phyloP scores from a whole-genome alignment of 2,329 filamentous ascomycete genomes.

The Xylaria polymorpha region DNA sequence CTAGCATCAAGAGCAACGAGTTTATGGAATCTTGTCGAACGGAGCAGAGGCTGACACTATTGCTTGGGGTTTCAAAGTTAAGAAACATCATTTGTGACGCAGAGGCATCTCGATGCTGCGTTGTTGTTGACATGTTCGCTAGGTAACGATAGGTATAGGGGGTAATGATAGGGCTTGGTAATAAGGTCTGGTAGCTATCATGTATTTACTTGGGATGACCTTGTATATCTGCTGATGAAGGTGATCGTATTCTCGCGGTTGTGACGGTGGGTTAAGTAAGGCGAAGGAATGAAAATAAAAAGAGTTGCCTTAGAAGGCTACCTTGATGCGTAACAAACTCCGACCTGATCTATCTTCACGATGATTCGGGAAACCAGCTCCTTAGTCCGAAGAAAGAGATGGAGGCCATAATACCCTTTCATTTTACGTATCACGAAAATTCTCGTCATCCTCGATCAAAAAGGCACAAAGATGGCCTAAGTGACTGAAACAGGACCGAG shows the following conservation, averaged over 20 bases:
- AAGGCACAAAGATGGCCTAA: not conserved
- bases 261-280: not conserved
- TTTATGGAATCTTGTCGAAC: not conserved
- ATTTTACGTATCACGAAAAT: not conserved
- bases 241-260: too few species aligned
- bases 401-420: not conserved
- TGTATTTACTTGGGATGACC: not conserved
- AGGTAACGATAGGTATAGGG: not conserved
- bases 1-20: slow-evolving; percentile 1
- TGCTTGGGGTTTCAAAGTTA: not conserved
- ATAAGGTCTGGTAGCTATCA: not conserved
- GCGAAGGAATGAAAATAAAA: not conserved
- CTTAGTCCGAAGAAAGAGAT: not conserved
- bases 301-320: not conserved
- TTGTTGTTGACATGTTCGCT: not conserved
- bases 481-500: not conserved
- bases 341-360: not conserved
- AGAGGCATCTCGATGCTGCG: not conserved
- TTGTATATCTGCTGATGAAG: not conserved
- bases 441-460: not conserved
- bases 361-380: slow-evolving; percentile 1
- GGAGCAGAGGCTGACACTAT: not conserved
- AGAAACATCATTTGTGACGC: not conserved
- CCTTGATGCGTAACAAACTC: not conserved
- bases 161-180: not conserved